These are phyloP conservation scores for Scleromitrula shiraiana DNA, from an alignment of 2,329 filamentous ascomycete genomes.

Conservation along the genomic window DNA sequence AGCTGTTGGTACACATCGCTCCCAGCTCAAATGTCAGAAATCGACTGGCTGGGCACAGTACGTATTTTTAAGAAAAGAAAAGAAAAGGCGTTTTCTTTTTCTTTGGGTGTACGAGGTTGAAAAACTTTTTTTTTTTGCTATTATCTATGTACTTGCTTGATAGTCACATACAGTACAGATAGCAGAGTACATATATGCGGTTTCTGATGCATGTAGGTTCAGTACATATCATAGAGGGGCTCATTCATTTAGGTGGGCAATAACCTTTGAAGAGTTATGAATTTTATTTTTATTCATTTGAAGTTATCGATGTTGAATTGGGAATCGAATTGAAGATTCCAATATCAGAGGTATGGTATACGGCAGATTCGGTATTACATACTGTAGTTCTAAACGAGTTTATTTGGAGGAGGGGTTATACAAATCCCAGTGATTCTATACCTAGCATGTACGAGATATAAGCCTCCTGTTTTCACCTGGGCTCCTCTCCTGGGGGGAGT, in stretches of 20 bases:
- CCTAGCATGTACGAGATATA: no score
- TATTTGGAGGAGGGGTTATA: neutral
- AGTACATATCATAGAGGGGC: constrained; percentile 5
- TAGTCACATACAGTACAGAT: neutral
- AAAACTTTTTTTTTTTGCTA: neutral
- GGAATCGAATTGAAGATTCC: neutral
- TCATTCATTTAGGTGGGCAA: constrained; percentile 1
- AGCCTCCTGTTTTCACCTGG: no score
- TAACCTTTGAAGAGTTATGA: neutral
- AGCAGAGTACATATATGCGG: neutral
- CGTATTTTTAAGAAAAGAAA: no score
- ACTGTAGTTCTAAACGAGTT: neutral
- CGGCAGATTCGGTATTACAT: neutral
- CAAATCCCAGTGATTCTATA: no score
- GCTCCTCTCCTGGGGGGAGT: no score
- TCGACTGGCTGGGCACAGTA: no score
- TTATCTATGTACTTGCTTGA: neutral
- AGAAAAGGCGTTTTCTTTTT: no score
- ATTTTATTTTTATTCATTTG: neutral
- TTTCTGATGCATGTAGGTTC: constrained; percentile 8
- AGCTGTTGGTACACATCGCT: neutral
- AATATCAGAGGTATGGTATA: neutral
- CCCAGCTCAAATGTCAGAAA: no score
- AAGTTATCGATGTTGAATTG: neutral
- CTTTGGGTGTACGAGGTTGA: neutral